Evolutionary conservation across 2,329 filamentous ascomycete genomes (phyloP).

Genomic region (Talaromyces sp.): DNA sequence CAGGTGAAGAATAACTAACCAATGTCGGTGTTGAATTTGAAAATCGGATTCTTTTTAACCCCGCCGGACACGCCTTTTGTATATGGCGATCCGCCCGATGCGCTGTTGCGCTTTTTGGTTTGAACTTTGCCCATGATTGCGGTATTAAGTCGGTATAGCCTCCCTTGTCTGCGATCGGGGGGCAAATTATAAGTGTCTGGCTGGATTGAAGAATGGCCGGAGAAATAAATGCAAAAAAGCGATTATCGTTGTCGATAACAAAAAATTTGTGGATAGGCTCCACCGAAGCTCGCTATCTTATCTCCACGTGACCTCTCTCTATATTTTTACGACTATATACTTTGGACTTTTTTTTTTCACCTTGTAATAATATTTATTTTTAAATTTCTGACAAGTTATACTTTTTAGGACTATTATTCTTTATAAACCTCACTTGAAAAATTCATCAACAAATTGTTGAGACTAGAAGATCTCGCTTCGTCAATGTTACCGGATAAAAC

Average conservation of each 20-base stretch:
- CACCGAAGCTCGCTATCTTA: slow-evolving; percentile 9
- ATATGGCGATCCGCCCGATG: slow-evolving; percentile 34
- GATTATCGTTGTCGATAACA: slow-evolving; percentile 4
- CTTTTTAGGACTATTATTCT: too few species aligned
- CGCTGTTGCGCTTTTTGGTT: slow-evolving; percentile 49
- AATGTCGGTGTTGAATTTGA: slow-evolving; percentile 93
- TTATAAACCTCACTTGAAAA: too few species aligned
- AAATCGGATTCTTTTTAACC: slow-evolving; percentile 71
- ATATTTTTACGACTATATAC: too few species aligned
- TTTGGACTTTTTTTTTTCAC: too few species aligned
- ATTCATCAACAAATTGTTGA: too few species aligned
- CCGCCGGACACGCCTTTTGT: slow-evolving; percentile 24
- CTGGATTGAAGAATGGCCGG: not conserved
- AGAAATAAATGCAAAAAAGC: not conserved
- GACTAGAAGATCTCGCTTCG: too few species aligned
- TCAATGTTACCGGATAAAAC: not conserved
- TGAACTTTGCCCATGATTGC: slow-evolving; percentile 50
- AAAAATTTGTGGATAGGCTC: slow-evolving; percentile 13
- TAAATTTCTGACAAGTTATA: too few species aligned
- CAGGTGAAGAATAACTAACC: slow-evolving; percentile 26
- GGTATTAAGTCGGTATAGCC: not conserved
- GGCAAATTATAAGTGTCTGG: not conserved
- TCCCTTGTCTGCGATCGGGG: not conserved
- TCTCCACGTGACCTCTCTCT: slow-evolving; percentile 8
- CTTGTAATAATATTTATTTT: too few species aligned